Conservation (phyloP, 2,329 filamentous ascomycete genomes). For the Didymella glomerata region DNA sequence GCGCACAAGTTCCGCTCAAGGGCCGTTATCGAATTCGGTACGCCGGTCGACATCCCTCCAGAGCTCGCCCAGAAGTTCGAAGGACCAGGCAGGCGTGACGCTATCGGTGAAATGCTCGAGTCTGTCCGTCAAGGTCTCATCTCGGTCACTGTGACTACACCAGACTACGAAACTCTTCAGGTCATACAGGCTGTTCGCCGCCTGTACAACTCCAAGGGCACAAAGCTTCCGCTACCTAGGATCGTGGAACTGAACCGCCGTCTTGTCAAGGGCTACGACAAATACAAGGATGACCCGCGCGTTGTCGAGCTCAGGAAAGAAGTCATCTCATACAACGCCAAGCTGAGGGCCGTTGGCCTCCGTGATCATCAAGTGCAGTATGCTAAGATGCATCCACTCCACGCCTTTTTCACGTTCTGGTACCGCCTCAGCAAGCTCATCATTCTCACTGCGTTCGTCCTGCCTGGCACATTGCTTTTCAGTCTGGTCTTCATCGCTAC, state of each 20-base stretch:
- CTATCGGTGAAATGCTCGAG: slow-evolving; percentile 84
- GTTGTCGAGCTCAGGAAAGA: slow-evolving; percentile 78
- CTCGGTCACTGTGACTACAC: slow-evolving; percentile 88
- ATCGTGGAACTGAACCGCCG: slow-evolving; percentile 94
- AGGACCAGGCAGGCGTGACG: slow-evolving; percentile 74
- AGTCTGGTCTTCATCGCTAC: slow-evolving; percentile 57
- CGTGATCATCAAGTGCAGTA: slow-evolving; percentile 96
- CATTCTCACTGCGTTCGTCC: slow-evolving; percentile 78
- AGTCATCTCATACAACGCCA: slow-evolving; percentile 85
- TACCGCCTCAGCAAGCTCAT: slow-evolving; percentile 82
- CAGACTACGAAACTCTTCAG: slow-evolving; percentile 90
- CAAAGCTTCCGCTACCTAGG: slow-evolving; percentile 89
- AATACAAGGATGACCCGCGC: slow-evolving; percentile 89
- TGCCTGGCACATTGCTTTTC: slow-evolving; percentile 88
- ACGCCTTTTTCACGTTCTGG: slow-evolving; percentile 77
- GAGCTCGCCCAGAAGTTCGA: slow-evolving; percentile 88
- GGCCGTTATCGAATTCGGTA: slow-evolving; percentile 94
- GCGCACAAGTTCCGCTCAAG: slow-evolving; percentile 97
- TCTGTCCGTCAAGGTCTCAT: slow-evolving; percentile 85
- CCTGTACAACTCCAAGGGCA: slow-evolving; percentile 92
- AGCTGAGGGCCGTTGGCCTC: slow-evolving; percentile 84
- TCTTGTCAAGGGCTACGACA: slow-evolving; percentile 87
- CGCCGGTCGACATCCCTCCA: slow-evolving; percentile 81
- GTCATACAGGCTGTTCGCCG: slow-evolving; percentile 92
- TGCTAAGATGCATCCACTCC: slow-evolving; percentile 79